Evolutionary conservation across 805 yeast species (phyloP), one percentile per base, ranked within the genome.

Genomic region (Pichia nanzhaoensis): DNA sequence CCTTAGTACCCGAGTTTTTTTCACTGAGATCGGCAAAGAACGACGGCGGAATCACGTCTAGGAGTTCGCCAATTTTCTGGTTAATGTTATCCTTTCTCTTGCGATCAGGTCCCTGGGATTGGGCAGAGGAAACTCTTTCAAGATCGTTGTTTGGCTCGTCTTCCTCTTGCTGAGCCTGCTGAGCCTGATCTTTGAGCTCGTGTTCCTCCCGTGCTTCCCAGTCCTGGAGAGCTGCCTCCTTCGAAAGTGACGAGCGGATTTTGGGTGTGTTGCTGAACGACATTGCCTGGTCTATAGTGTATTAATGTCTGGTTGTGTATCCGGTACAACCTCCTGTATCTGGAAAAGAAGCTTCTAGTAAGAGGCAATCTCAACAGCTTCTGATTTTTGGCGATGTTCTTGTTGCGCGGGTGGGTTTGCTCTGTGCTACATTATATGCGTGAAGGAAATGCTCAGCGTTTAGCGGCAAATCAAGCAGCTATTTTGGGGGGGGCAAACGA

Each of bases 1-100:
- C 91, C 51, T 81, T 83, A 1, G 91, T 84, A 0, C 91, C 91
- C 5, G 77, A 69, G 3, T 77, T 74, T 51, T 70, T 73, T 21
- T 66, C 74, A 34, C 61, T 63, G 10, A 56, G 56, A 14, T 73
- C 75, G 10, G 64, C 58, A 48, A 66, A 68, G 38, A 70, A 69
- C n/a, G 60, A 64, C 10, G 37, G 37, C 1, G 70, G 69, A 10
- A 49, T 65, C 58, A 54, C 55, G 59, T 44, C 59, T 56, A 53
- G 58, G 55, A 51, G 64, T 45, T 78, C 80, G 42, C 75, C 78
- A 13, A 78, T 78, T 51, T 72, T 70, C 10, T 77, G 82, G 53
- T 77, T 77, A 59, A 78, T 74, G 52, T 74, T 76, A 50, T 77
- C 83, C 42, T 78, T 61, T 46, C 79, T 68, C 52, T 71, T 72